phyloP scores from a whole-genome alignment of 768 basidiomycete species.

The Amanita phalloides region DNA sequence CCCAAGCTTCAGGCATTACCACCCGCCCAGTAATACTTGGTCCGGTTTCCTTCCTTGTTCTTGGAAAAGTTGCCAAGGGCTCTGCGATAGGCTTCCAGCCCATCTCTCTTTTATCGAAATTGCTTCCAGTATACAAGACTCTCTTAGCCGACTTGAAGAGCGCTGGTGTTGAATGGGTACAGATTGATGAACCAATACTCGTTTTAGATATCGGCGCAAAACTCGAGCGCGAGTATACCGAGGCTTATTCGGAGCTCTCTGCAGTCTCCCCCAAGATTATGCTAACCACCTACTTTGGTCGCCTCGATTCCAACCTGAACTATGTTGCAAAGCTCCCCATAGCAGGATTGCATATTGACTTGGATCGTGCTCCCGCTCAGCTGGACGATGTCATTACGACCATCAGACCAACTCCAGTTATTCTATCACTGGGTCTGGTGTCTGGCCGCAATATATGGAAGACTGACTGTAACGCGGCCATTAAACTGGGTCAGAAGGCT shows the following conservation, averaged over 20 bases:
- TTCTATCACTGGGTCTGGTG: constrained; percentile 89
- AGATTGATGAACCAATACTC: constrained; percentile 95
- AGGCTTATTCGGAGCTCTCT: constrained; percentile 73
- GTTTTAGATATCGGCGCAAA: constrained; percentile 77
- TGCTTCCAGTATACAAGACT: constrained; percentile 87
- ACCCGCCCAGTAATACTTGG: constrained; percentile 97
- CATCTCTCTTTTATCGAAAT: constrained; percentile 78
- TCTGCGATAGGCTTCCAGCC: constrained; percentile 80
- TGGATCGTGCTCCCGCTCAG: constrained; percentile 88
- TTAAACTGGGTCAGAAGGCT: constrained; percentile 78
- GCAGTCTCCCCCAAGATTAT: constrained; percentile 85
- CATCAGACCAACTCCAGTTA: constrained; percentile 69
- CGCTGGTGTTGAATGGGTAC: constrained; percentile 90
- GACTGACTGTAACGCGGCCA: constrained; percentile 78
- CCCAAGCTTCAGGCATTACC: constrained; percentile 75
- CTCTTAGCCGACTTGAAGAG: constrained; percentile 85
- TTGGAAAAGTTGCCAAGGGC: constrained; percentile 86
- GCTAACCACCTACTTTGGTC: constrained; percentile 93
- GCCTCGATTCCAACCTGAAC: constrained; percentile 85
- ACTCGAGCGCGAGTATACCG: constrained; percentile 70
- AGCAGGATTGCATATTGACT: constrained; percentile 91
- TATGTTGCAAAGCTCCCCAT: constrained; percentile 89
- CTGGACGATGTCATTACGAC: constrained; percentile 75
- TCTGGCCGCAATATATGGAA: constrained; percentile 99
- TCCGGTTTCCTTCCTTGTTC: constrained; percentile 88